Evolutionary conservation across 1,139 yeast genomes (phyloP).

Genomic region (Yamadazyma spencermartinsiae): DNA sequence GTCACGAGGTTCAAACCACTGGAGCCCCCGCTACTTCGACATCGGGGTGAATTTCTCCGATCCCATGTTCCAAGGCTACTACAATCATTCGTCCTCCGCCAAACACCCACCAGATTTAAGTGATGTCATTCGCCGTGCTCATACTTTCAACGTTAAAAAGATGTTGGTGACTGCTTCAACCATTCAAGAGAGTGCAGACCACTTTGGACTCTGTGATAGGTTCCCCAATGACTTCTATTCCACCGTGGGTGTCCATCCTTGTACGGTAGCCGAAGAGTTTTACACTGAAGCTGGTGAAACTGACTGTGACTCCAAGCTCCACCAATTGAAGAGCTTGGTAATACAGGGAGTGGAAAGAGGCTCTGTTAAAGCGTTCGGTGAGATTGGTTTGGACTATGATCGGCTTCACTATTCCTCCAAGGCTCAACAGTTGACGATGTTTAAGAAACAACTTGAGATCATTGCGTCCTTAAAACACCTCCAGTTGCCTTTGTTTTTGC

Average conservation of each 20-base stretch:
- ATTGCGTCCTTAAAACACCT: conserved; percentile 49
- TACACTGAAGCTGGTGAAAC: conserved; percentile 22
- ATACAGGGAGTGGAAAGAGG: conserved; percentile 50
- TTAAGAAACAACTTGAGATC: conserved; percentile 68
- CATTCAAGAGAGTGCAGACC: conserved; percentile 58
- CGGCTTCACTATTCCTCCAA: conserved; percentile 73
- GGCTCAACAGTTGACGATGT: conserved; percentile 66
- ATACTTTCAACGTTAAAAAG: conserved; percentile 59
- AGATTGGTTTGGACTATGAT: conserved; percentile 92
- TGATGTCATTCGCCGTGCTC: conserved; percentile 67
- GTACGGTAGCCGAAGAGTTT: conserved; percentile 68
- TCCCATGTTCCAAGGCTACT: conserved; percentile 79
- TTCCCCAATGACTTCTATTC: conserved; percentile 44
- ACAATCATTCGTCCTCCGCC: conserved; percentile 57
- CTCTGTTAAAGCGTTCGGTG: conserved; percentile 78
- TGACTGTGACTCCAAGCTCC: conserved; percentile 39
- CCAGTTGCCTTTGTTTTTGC: conserved; percentile 76
- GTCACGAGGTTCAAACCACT: conserved; percentile 13
- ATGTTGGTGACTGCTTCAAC: conserved; percentile 86
- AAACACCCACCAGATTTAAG: conserved; percentile 69
- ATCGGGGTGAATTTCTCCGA: conserved; percentile 87
- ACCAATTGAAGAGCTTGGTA: conserved; percentile 50
- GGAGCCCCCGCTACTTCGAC: conserved; percentile 50
- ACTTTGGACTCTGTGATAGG: conserved; percentile 33
- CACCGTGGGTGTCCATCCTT: conserved; percentile 95